Conservation (phyloP, 2,329 filamentous ascomycete genomes). For the Fusarium beomiforme region DNA sequence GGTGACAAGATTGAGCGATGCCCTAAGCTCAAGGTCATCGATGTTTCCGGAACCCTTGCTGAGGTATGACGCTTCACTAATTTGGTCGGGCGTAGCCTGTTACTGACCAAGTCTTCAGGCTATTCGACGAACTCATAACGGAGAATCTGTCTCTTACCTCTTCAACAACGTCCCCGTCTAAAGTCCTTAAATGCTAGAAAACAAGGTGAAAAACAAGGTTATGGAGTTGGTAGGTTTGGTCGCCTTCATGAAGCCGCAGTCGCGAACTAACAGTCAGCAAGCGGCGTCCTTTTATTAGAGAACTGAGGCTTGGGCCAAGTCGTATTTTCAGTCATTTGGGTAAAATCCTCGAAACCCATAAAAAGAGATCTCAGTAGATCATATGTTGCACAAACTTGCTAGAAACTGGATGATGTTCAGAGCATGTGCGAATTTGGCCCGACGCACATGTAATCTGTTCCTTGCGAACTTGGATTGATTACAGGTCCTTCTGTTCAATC, state of each 20-base stretch:
- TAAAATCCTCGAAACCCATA: constrained; percentile 28
- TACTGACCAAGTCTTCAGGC: constrained; percentile 55
- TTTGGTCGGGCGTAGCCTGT: not conserved
- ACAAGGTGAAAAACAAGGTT: constrained; percentile 23
- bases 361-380: constrained; percentile 20
- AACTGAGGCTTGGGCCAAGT: constrained; percentile 30
- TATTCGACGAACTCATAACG: constrained; percentile 75
- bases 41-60: constrained; percentile 86
- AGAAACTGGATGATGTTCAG: constrained; percentile 1
- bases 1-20: constrained; percentile 83
- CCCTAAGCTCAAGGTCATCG: constrained; percentile 86
- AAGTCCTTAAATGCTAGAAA: constrained; percentile 13
- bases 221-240: constrained; percentile 40
- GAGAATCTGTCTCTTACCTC: constrained; percentile 71
- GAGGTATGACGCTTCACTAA: constrained; percentile 52
- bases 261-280: constrained; percentile 27
- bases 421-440: constrained; percentile 1
- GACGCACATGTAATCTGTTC: constrained; percentile 5
- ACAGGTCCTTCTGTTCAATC: constrained; percentile 5
- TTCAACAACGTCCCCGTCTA: constrained; percentile 72
- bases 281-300: constrained; percentile 38
- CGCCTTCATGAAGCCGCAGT: not conserved
- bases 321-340: constrained; percentile 18
- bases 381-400: constrained; percentile 10
- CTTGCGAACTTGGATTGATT: constrained; percentile 1